Evolutionary conservation across 2,329 filamentous ascomycete genomes (phyloP), one percentile per base, ranked within the genome.

Genomic region (Ophiosphaerella herpotricha): DNA sequence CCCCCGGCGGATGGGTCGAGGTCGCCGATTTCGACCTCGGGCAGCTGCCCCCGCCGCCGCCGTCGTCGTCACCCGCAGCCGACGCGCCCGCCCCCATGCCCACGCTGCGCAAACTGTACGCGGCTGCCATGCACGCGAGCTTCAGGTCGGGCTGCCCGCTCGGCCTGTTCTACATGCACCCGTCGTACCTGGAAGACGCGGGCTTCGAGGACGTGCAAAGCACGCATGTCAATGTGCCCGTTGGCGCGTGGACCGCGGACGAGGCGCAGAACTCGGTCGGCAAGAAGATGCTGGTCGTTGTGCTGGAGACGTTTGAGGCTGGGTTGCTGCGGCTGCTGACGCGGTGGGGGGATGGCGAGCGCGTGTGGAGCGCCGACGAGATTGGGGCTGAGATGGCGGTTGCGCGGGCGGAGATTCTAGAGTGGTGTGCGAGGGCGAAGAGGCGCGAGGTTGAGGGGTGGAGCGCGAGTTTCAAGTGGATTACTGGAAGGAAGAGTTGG

Each of bases 1-100:
- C 67, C 3, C 75, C 76, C 0, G 78, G 78, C 8, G 78, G 78
- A 7, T 75, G 72, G 50, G 70, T 81, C 39, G 78, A 81, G 55
- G 60, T 81, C 14, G 71, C 71, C 9, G 79, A 81, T 52, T 71
- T 59, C 58, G 68, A 71, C 47, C 52, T 68, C 23, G 64, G 66
- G 13, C 55, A 61, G 18, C 52, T 68, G 9, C 55, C 57, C 9
- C 37, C 52, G 2, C 40, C 39, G 23, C 46, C 55, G 39, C 37
- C 18, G 2, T 39, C 39, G 23, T 43, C 55, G 39, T 35, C 18
- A 2, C 46, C 46, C 18, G 18, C 18, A 21, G 18, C 3, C 18
- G 18, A 21, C 18, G 18, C 4, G 18, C 18, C 18, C 18, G 4
- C 18, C 18, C 58, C 64, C 2, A 54, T 70, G 38, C 65, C 66